Conservation (phyloP, 75 land plant genomes). For the Cryptomeria japonica region DNA sequence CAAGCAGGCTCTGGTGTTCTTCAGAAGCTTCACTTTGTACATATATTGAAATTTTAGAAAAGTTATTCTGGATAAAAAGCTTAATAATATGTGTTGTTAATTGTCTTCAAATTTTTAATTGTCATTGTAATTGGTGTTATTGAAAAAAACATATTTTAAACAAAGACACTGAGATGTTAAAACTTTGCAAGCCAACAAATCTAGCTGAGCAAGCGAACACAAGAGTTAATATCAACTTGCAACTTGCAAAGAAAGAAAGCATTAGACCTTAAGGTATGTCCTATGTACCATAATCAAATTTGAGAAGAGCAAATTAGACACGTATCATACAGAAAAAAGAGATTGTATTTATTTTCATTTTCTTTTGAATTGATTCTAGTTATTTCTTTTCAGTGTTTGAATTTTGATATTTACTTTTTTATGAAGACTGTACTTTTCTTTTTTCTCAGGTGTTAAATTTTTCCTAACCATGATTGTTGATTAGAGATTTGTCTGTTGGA, state of each 20-base stretch:
- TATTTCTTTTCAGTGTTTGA: neutral
- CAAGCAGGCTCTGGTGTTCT: neutral
- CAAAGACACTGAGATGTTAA: neutral
- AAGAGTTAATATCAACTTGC: neutral
- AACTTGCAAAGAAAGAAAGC: neutral
- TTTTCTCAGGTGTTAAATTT: neutral
- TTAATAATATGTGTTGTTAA: no score
- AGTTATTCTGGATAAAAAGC: neutral
- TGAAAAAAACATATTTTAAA: no score
- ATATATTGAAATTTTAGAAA: no score
- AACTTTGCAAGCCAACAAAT: neutral
- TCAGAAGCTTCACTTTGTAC: neutral
- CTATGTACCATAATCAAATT: neutral
- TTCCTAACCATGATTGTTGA: neutral
- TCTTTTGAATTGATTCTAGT: neutral
- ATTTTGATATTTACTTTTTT: neutral
- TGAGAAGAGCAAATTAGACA: neutral
- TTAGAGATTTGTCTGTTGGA: neutral
- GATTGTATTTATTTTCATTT: neutral
- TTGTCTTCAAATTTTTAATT: neutral
- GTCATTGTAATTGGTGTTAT: neutral
- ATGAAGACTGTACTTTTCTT: neutral
- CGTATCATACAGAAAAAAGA: neutral
- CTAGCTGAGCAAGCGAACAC: neutral
- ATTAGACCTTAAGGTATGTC: no score